These are phyloP conservation scores for Calonectria ilicicola DNA, from an alignment of 2,329 filamentous ascomycete species.

Conservation along the genomic window DNA sequence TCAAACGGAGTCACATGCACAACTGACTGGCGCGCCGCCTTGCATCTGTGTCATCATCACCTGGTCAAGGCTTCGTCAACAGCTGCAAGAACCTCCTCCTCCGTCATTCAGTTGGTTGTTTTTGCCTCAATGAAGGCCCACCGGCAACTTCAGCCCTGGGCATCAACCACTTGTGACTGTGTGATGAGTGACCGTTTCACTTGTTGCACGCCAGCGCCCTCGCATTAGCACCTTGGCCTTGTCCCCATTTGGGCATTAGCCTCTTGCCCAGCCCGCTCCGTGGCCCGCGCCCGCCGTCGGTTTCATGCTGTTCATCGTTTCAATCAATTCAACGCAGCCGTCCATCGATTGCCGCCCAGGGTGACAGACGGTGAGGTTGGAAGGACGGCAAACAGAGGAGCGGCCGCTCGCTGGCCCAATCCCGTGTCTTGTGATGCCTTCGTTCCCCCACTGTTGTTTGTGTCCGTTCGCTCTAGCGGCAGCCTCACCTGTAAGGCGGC, in stretches of 20 bases:
- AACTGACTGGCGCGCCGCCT: neutral
- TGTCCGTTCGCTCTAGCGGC: neutral
- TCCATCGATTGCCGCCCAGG: conserved; percentile 5
- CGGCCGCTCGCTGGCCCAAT: neutral
- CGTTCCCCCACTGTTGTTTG: neutral
- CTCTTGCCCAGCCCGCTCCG: conserved; percentile 25
- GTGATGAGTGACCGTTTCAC: conserved; percentile 2
- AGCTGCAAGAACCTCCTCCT: neutral
- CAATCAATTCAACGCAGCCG: conserved; percentile 10
- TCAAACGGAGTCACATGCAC: conserved; percentile 6
- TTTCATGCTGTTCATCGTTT: conserved; percentile 33
- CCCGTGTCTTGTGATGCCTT: neutral
- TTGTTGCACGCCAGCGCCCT: conserved; percentile 19
- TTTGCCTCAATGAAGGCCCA: neutral
- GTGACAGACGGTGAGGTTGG: conserved; percentile 12
- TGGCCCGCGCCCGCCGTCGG: conserved; percentile 32
- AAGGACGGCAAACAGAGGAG: neutral
- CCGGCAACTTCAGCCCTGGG: conserved; percentile 19
- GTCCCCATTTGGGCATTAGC: conserved; percentile 22
- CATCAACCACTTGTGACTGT: conserved; percentile 17
- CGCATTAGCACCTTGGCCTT: conserved; percentile 31
- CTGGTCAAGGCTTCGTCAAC: conserved; percentile 8
- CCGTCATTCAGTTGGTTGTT: neutral
- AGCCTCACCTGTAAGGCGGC: neutral
- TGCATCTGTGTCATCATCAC: neutral